Evolutionary conservation across 257 asterid genomes (phyloP), one percentile per base, ranked within the genome.

Genomic region (Nicotiana noctiflora): DNA sequence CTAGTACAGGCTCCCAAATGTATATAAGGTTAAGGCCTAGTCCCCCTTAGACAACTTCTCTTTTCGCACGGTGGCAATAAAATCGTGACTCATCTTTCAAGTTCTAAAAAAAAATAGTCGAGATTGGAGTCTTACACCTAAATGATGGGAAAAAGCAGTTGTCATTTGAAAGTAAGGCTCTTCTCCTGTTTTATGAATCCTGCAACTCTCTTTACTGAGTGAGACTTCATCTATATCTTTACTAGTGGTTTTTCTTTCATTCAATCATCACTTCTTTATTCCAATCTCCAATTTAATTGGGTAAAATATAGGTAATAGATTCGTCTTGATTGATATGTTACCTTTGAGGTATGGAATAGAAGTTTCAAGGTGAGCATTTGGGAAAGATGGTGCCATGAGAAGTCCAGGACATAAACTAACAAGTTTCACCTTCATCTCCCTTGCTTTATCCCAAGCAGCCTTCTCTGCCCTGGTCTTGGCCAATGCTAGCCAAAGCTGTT

Each of bases 401-500:
- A 85, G 81, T 19, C 79, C 81, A 18, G 88, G 86, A 75, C 88
- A 85, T 61, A 85, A 25, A 4, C 81, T 70, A 7, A 83, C 84
- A 52, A 85, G 88, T 53, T 85, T 85, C 31, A 85, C 88, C 53
- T 81, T 83, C 53, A 80, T 31, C 66, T 85, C 84, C 70, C 52
- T 72, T 83, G 88, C 75, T 59, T 57, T 85, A 44, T 75, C 62
- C 86, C 88, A 85, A 32, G 88, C 88, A 52, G 40, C 80, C 46
- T 80, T 83, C 77, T 85, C 88, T 53, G 88, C 83, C 68, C 82
- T 40, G 32, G 88, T 85, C 72, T 85, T 85, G 11, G 83, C 88
- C 79, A 85, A 75, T 60, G 86, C 88, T 80, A 85, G 81, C 88
- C 88, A 85, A 19, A 85, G 84, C 88, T 85, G 84, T 44, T 11